phyloP scores from a whole-genome alignment of 495 filamentous ascomycete genomes.

The Friedmanniomyces simplex region DNA sequence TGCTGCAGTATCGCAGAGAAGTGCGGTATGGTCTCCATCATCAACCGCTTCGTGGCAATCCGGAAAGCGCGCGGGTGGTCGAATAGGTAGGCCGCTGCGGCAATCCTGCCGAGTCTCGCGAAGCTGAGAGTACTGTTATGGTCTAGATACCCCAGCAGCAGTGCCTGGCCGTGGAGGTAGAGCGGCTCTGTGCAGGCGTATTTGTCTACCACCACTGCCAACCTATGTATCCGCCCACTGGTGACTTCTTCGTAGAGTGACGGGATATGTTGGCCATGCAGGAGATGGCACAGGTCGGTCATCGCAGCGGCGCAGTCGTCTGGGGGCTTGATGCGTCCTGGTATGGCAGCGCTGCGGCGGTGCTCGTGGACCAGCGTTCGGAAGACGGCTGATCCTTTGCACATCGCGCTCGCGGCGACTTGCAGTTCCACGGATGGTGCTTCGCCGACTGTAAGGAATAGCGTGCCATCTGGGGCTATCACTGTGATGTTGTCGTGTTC shows the following conservation, averaged over 20 bases:
- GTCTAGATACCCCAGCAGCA: constrained; percentile 1
- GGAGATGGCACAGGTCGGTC: constrained; percentile 8
- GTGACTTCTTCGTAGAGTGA: neutral
- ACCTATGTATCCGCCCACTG: neutral
- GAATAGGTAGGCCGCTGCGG: constrained; percentile 2
- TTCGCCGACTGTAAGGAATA: too few relatives aligned
- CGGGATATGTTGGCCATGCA: neutral
- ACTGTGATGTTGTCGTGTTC: too few relatives aligned
- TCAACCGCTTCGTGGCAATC: neutral
- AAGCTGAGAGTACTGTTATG: too few relatives aligned
- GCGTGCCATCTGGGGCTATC: too few relatives aligned
- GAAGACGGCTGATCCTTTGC: too few relatives aligned
- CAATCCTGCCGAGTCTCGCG: neutral
- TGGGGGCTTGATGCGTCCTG: neutral
- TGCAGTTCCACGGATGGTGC: too few relatives aligned
- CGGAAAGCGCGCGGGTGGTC: neutral
- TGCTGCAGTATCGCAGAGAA: neutral
- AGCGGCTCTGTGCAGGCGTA: constrained; percentile 3
- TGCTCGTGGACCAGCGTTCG: too few relatives aligned
- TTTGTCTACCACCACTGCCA: neutral
- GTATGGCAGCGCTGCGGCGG: too few relatives aligned
- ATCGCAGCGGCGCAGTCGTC: constrained; percentile 2
- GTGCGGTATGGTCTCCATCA: neutral
- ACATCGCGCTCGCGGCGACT: too few relatives aligned
- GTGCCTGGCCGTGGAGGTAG: neutral